Conservation (phyloP, 495 filamentous ascomycete genomes). For the Podospora conica region DNA sequence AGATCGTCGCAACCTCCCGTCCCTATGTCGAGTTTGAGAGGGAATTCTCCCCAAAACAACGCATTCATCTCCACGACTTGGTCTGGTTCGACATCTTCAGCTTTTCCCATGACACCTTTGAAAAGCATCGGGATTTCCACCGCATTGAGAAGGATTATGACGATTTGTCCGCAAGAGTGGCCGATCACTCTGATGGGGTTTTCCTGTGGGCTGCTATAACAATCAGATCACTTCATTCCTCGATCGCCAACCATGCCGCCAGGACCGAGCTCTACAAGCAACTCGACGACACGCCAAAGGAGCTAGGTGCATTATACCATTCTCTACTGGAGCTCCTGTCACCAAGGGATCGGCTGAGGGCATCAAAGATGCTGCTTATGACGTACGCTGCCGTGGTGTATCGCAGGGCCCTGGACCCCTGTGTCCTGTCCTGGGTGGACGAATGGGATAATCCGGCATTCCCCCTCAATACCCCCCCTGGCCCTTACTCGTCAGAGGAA, state of each 20-base stretch:
- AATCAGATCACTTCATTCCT: background rate
- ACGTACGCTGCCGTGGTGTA: background rate
- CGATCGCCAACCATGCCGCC: background rate
- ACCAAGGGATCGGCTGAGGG: background rate
- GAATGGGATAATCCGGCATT: background rate
- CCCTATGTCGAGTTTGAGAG: background rate
- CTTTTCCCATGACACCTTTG: background rate
- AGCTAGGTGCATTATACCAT: background rate
- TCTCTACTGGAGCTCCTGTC: background rate
- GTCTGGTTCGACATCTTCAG: background rate
- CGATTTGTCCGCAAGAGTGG: background rate
- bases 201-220: background rate
- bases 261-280: background rate
- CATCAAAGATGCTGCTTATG: background rate
- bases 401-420: background rate
- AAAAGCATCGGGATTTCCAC: background rate
- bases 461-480: background rate
- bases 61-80: background rate
- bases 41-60: background rate
- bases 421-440: background rate
- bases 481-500: background rate
- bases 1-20: background rate
- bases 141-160: background rate
- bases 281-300: background rate
- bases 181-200: background rate